phyloP scores from a whole-genome alignment of 1,284 basidiomycete species.

The Gymnopus androsaceus region DNA sequence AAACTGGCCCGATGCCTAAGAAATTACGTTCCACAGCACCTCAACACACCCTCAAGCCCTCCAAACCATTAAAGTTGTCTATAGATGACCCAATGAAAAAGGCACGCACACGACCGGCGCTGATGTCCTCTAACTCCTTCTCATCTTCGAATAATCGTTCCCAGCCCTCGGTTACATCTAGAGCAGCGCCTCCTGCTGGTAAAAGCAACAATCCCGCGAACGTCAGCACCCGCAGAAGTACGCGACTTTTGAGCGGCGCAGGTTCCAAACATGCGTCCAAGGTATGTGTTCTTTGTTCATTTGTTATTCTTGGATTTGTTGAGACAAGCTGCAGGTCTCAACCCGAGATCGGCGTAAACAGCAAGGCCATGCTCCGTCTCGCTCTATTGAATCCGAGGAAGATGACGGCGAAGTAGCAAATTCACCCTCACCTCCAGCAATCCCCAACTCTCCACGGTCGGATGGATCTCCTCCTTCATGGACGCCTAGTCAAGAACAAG shows the following conservation, averaged over 20 bases:
- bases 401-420: conserved; percentile 59
- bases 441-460: conserved; percentile 59
- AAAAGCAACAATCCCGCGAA: conserved; percentile 51
- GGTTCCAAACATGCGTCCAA: conserved; percentile 45
- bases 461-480: conserved; percentile 62
- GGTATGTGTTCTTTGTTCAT: conserved; percentile 28
- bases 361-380: conserved; percentile 50
- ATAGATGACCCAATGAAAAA: conserved; percentile 75
- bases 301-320: conserved; percentile 2
- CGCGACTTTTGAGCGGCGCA: conserved; percentile 53
- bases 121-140: conserved; percentile 42
- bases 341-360: conserved; percentile 62
- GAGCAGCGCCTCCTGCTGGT: conserved; percentile 43
- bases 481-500: conserved; percentile 63
- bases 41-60: conserved; percentile 49
- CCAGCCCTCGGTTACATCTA: conserved; percentile 50
- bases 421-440: conserved; percentile 62
- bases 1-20: conserved; percentile 75
- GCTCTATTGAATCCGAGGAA: conserved; percentile 69
- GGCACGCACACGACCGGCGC: conserved; percentile 51
- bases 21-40: conserved; percentile 65
- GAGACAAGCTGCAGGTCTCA: conserved; percentile 39
- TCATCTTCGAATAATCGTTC: conserved; percentile 8
- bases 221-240: conserved; percentile 63
- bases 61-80: conserved; percentile 58